Percentiles rank a stretch among this genome's conserved stretches.
Conservation (phyloP, 2,329 filamentous ascomycete genomes). For the Penicillium sp. region DNA sequence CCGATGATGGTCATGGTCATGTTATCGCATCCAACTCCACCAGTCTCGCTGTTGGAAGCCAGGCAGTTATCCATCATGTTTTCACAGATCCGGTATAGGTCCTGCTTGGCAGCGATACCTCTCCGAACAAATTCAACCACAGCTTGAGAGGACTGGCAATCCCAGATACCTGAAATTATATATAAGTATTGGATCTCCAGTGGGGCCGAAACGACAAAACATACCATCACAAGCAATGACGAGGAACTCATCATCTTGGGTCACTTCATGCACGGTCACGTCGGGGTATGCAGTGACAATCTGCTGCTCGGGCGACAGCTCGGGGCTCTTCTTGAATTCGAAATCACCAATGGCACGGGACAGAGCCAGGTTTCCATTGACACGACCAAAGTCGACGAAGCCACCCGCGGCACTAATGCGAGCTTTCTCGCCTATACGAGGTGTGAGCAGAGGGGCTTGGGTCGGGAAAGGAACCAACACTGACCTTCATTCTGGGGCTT, state of each 20-base stretch:
- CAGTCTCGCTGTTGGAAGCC: constrained; percentile 95
- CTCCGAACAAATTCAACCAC: constrained; percentile 96
- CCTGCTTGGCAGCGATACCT: constrained; percentile 94
- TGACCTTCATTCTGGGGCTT: constrained; percentile 97
- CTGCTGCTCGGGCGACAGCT: constrained; percentile 95
- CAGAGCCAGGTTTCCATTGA: constrained; percentile 95
- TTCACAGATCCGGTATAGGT: constrained; percentile 92
- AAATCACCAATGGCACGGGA: constrained; percentile 98
- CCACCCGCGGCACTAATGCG: constrained; percentile 93
- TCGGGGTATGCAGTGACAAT: constrained; percentile 98
- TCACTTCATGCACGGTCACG: constrained; percentile 85
- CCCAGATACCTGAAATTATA: constrained; percentile 82
- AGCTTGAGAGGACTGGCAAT: constrained; percentile 97
- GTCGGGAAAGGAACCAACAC: constrained; percentile 9
- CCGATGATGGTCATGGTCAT: constrained; percentile 97
- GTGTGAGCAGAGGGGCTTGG: not conserved
- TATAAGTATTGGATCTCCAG: not conserved
- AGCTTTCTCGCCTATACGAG: constrained; percentile 79
- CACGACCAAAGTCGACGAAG: constrained; percentile 96
- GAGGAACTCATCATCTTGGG: constrained; percentile 91
- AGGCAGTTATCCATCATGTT: constrained; percentile 99
- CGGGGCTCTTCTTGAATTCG: constrained; percentile 99
- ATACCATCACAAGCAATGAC: constrained; percentile 90
- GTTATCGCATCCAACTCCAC: constrained; percentile 97
- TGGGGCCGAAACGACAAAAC: constrained; percentile 30